phyloP scores from a whole-genome alignment of 495 filamentous ascomycete genomes.

The Neurospora terricola region DNA sequence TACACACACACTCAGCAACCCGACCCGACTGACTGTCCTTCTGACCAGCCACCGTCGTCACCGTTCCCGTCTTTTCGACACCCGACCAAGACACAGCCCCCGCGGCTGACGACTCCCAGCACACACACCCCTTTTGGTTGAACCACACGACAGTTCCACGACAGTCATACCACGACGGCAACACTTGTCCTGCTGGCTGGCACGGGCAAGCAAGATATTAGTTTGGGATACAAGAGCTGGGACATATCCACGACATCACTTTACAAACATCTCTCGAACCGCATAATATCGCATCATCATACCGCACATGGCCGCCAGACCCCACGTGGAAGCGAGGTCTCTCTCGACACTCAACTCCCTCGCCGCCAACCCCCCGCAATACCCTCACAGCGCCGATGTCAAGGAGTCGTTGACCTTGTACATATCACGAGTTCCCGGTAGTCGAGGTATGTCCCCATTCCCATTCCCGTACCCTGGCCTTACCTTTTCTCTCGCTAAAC shows the following conservation, averaged over 20 bases:
- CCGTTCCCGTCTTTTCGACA: neutral
- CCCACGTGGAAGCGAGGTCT: conserved; percentile 66
- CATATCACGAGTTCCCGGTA: conserved; percentile 86
- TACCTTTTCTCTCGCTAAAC: conserved; percentile 5
- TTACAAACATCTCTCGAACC: neutral
- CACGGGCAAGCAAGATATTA: neutral
- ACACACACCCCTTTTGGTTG: neutral
- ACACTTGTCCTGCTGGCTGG: neutral
- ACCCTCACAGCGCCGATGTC: conserved; percentile 60
- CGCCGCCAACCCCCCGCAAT: conserved; percentile 77
- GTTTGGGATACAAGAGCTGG: neutral
- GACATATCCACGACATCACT: neutral
- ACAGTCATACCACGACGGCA: neutral
- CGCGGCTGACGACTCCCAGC: neutral
- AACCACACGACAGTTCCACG: neutral
- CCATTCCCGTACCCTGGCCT: conserved; percentile 2
- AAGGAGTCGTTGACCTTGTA: conserved; percentile 70
- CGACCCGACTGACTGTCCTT: neutral
- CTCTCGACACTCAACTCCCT: conserved; percentile 68
- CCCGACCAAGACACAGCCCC: neutral
- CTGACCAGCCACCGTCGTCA: neutral
- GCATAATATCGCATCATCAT: neutral
- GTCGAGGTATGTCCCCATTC: conserved; percentile 52
- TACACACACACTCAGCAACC: neutral
- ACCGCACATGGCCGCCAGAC: conserved; percentile 12